Evolutionary conservation across 768 basidiomycete genomes (phyloP), one percentile per base, ranked within the genome.

Genomic region (Pleurotus tuoliensis): DNA sequence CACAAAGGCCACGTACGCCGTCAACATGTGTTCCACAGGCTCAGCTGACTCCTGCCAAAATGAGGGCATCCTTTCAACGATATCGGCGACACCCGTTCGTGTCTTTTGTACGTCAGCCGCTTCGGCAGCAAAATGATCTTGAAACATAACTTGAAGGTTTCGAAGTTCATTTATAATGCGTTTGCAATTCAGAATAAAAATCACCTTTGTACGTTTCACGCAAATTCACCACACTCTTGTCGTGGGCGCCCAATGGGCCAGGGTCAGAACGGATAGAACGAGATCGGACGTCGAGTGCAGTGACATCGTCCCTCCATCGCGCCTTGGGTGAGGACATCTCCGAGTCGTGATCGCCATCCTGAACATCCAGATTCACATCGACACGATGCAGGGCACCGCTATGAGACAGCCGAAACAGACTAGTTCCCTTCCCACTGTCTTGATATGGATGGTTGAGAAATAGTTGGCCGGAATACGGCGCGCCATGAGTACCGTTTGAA

Each of bases 41-140:
- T 65, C 68, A 55, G 83, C 80, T 3, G 69, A 58, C n/a, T 73
- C 71, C 61, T 83, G 80, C 81, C 83, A 85, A 59, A 82, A 82
- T 5, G 70, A 69, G 0, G 83, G 77, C 58, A 90, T 76, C 39
- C 67, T 73, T 16, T 85, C 82, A 13, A 88, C 59, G 16, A 79
- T 61, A 37, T 83, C 75, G 58, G 81, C 73, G 6, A 81, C 72
- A 1, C 68, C 67, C 46, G 75, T 44, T 70, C 4, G 65, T 68
- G 44, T 78, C 69, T 46, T 75, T 68, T 43, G 75, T 73, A 38
- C 72, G 64, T 34, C 56, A 34, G 64, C 58, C 44, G 64, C 63
- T n/a, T 57, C 59, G 18, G 65, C 62, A 47, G 69, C 59, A 24
- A 63, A 59, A 46, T 71, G 58, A 38, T 63, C 49, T 3, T 63